Conservation (phyloP, 805 yeast species). For the Wickerhamiella vanderwaltii region DNA sequence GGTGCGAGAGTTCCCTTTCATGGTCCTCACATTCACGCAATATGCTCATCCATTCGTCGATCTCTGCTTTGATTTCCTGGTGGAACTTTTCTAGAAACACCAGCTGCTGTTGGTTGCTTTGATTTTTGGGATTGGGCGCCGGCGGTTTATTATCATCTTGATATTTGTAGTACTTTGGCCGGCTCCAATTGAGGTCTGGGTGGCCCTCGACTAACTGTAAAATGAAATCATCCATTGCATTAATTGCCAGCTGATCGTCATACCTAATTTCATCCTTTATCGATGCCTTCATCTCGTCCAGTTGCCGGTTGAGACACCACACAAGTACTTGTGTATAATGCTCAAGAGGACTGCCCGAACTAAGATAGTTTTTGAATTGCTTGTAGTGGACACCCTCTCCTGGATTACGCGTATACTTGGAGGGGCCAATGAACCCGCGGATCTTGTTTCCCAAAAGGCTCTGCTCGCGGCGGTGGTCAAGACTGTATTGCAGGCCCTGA, state of each 20-base stretch:
- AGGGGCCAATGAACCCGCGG: constrained; percentile 2
- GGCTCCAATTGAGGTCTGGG: constrained; percentile 8
- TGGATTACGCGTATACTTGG: constrained; percentile 1
- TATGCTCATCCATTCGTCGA: neutral
- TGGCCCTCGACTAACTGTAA: constrained; percentile 2
- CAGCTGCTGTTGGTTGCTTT: neutral
- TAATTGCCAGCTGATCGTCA: neutral
- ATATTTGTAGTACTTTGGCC: neutral
- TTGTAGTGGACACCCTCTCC: neutral
- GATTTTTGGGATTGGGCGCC: constrained; percentile 5
- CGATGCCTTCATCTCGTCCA: neutral
- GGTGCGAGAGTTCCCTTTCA: too few species aligned
- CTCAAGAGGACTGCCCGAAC: constrained; percentile 3
- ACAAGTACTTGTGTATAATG: constrained; percentile 11
- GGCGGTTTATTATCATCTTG: neutral
- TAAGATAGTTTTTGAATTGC: neutral
- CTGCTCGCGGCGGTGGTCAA: neutral
- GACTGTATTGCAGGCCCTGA: neutral
- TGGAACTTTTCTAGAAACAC: neutral
- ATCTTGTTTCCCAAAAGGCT: neutral
- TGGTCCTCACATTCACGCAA: neutral
- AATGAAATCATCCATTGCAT: constrained; percentile 1
- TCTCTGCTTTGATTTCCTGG: neutral
- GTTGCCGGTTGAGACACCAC: constrained; percentile 8
- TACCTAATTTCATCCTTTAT: neutral